Evolutionary conservation across 2,329 filamentous ascomycete species (phyloP), one percentile per base, ranked within the genome.

Genomic region (Claviceps purpurea): DNA sequence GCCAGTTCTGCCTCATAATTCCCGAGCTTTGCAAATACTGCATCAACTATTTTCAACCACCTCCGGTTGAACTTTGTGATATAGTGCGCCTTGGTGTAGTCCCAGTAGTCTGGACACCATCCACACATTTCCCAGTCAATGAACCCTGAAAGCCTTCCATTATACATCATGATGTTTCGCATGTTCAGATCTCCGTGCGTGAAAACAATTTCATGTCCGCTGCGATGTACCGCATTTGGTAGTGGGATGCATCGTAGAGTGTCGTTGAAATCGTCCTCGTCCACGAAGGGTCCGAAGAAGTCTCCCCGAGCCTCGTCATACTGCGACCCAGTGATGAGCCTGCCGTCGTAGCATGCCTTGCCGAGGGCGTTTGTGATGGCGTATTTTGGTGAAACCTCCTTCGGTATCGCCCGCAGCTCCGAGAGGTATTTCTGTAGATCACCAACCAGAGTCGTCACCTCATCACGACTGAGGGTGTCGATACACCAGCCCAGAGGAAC

Each of bases 131-230:
- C 60, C 61, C 59, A 62, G 40, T 62, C 59, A 1, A 63, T 38
- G 37, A 65, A 61, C 0, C 60, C 61, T 5, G 61, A 57, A 5
- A 66, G 50, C 24, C 61, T 44, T 13, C 64, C 62, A 7, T 57
- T 60, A 0, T 53, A 52, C 0, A 63, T 56, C 1, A 67, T 18
- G 5, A 67, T 52, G 26, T 67, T 68, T 0, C 61, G 34, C 48
- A 57, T 58, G 24, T 60, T 63, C 0, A 68, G 51, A 34, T 67
- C 62, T 3, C 62, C 60, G 22, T 78, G 74, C 1, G 73, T 74
- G 52, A 78, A 73, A 0, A 71, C 64, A 16, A 59, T 53, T 0
- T n/a, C 13, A 24, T 59, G 53, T 2, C 50, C 51, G 14, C 18
- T 46, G 11, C 13, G 4, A 3, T 56, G 54, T 11, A 40, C 40